Conservation (phyloP, 805 yeast species). For the Pichia heedii region DNA sequence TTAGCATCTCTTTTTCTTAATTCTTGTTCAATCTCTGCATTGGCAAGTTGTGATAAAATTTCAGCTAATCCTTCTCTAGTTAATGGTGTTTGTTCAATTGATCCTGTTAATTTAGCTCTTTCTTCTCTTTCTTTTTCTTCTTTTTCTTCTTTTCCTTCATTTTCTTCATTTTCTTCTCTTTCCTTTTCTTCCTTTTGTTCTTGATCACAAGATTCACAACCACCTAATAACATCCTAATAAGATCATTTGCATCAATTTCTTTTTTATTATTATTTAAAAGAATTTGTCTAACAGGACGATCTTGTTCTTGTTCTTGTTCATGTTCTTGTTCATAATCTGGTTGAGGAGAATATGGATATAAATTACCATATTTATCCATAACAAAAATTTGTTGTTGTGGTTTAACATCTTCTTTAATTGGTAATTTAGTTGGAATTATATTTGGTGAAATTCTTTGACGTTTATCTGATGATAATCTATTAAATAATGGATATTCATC, state of each 20-base stretch:
- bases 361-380: constrained; percentile 10
- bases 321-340: not conserved
- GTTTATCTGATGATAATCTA: not conserved
- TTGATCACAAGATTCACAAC: not conserved
- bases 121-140: not conserved
- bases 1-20: not conserved
- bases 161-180: not conserved
- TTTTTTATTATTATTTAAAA: not conserved
- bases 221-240: constrained; percentile 7
- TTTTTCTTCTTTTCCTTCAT: not conserved
- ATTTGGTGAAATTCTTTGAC: constrained; percentile 2
- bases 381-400: constrained; percentile 5
- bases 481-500: not conserved
- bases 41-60: constrained; percentile 3
- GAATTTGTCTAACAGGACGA: too few relatives aligned
- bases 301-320: too few relatives aligned
- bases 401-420: not conserved
- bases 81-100: constrained; percentile 3
- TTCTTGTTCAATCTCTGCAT: not conserved
- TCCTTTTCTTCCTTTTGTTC: not conserved
- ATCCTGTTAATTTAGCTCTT: not conserved
- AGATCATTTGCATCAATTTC: constrained; percentile 7
- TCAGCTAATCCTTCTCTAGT: constrained; percentile 9
- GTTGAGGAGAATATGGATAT: constrained; percentile 3
- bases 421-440: not conserved